Evolutionary conservation across 768 basidiomycete species (phyloP), one percentile per base, ranked within the genome.

Genomic region (Austroboletus eburneus): DNA sequence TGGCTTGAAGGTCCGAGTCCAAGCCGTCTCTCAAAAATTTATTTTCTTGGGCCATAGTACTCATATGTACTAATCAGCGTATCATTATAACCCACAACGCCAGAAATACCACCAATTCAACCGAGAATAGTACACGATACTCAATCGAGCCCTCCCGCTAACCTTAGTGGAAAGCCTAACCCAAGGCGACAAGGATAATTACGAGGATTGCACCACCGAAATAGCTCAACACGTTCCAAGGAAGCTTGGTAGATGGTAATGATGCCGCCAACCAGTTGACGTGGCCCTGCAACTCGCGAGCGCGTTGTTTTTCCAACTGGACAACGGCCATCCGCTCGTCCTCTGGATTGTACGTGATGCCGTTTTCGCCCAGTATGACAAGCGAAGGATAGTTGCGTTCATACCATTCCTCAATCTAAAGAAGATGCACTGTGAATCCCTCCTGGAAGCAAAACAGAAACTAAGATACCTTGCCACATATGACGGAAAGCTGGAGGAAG

Each of bases 341-440:
- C 21, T 57, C 37, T 3, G 71, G 58, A 60, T 84, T 69, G 52
- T 79, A 72, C 3, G 65, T 54, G 25, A 67, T 53, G 1, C 62
- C 57, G 4, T 51, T 40, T 20, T 54, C 39, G 9, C 53, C 55
- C 21, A 62, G 47, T 1, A 54, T 17, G 36, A 99, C 79, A 72
- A 95, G 96, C 3, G 92, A 90, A 3, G 95, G 95, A 70, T 90
- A 99, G 66, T 94, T 76, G 56, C 84, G 87, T 67, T 97, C 95
- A 47, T 73, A 82, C 95, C 95, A 98, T 68, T 84, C 81, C 58
- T 97, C 94, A 64, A 98, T 90, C 91, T 85, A 35, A 51, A 51
- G 21, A 55, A 29, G 39, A n/a, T n/a, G n/a, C n/a, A n/a, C 18
- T 18, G 34, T 56, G 48, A 50, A 25, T 52, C 27, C n/a, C n/a